phyloP scores from a whole-genome alignment of 768 basidiomycete species.

The Hypholoma fasciculare region DNA sequence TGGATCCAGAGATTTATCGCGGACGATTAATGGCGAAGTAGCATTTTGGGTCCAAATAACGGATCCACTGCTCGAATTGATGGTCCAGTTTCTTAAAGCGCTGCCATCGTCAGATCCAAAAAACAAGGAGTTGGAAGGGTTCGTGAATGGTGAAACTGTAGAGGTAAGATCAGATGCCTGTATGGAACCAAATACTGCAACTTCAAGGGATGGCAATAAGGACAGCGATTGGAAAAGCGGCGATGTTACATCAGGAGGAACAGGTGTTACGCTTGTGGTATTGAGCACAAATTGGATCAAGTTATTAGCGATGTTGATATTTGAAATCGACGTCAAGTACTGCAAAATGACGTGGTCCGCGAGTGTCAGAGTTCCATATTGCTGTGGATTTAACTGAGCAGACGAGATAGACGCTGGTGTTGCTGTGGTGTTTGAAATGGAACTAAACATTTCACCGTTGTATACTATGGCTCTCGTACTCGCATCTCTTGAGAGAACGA shows the following conservation, averaged over 20 bases:
- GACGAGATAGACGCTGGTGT: slow-evolving; percentile 31
- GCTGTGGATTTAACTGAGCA: slow-evolving; percentile 43
- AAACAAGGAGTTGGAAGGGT: slow-evolving; percentile 49
- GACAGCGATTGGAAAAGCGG: slow-evolving; percentile 40
- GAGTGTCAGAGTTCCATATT: slow-evolving; percentile 55
- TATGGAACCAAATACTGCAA: slow-evolving; percentile 63
- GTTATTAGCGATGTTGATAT: slow-evolving; percentile 42
- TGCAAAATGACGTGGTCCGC: slow-evolving; percentile 58
- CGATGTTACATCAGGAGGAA: slow-evolving; percentile 42
- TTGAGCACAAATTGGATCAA: slow-evolving; percentile 50
- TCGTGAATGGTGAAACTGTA: slow-evolving; percentile 51
- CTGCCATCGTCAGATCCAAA: slow-evolving; percentile 56
- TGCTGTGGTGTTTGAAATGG: slow-evolving; percentile 36
- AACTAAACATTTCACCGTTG: slow-evolving; percentile 49
- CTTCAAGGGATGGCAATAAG: slow-evolving; percentile 54
- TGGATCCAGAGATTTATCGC: slow-evolving; percentile 42
- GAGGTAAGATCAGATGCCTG: slow-evolving; percentile 45
- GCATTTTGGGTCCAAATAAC: slow-evolving; percentile 57
- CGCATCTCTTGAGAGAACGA: slow-evolving; percentile 43
- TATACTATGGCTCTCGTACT: slow-evolving; percentile 52
- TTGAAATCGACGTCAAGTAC: slow-evolving; percentile 53
- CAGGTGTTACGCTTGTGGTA: slow-evolving; percentile 26
- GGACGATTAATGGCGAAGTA: slow-evolving; percentile 48
- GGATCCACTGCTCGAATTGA: slow-evolving; percentile 34
- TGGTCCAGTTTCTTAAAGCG: slow-evolving; percentile 55